These are phyloP conservation scores for Pythium chondricola DNA, from an alignment of 352 stramenopile genomes.

Conservation along the genomic window DNA sequence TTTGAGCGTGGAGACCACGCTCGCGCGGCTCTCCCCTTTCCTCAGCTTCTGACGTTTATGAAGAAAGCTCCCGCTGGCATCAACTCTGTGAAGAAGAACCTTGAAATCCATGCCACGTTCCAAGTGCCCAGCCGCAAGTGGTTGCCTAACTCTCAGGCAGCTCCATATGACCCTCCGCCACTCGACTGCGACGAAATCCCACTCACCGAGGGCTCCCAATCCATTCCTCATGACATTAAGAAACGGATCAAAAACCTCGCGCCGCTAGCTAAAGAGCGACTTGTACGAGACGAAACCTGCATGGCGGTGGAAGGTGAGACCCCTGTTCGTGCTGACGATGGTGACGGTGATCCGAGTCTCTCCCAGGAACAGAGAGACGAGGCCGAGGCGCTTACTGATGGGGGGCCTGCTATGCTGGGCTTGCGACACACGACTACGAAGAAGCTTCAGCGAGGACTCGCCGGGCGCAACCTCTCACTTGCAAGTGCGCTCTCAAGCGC, in stretches of 20 bases:
- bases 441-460: slow-evolving; percentile 31
- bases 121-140: slow-evolving; percentile 57
- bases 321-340: neutral
- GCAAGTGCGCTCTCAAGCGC: neutral
- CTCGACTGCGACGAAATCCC: slow-evolving; percentile 54
- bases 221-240: slow-evolving; percentile 36
- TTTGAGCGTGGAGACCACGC: slow-evolving; percentile 36
- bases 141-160: slow-evolving; percentile 30
- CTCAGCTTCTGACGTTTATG: slow-evolving; percentile 52
- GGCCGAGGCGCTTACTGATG: neutral
- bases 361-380: neutral
- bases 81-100: slow-evolving; percentile 53
- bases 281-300: slow-evolving; percentile 37
- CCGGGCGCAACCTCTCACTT: slow-evolving; percentile 25
- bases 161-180: slow-evolving; percentile 42
- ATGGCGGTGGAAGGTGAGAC: neutral
- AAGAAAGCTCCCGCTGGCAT: slow-evolving; percentile 41
- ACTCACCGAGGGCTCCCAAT: slow-evolving; percentile 47
- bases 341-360: neutral
- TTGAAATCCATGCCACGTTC: slow-evolving; percentile 61
- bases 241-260: slow-evolving; percentile 39
- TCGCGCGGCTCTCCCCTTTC: slow-evolving; percentile 16
- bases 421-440: slow-evolving; percentile 6
- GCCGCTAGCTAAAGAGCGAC: slow-evolving; percentile 38
- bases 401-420: neutral